These are phyloP conservation scores for Apiospora kogelbergensis DNA, from an alignment of 2,329 filamentous ascomycete species.

Conservation along the genomic window DNA sequence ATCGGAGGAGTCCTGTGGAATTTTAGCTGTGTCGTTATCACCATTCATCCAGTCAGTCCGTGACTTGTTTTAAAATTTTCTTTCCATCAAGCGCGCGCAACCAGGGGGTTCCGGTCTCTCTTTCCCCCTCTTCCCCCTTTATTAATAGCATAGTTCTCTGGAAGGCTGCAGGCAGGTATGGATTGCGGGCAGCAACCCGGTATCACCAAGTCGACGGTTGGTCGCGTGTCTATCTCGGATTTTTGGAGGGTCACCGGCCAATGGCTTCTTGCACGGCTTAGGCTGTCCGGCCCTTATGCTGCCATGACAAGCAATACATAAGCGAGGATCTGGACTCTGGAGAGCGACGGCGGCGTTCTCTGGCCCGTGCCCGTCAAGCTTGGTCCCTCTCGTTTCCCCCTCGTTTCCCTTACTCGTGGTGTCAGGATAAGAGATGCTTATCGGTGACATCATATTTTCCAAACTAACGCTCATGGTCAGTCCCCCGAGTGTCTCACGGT, in stretches of 20 bases:
- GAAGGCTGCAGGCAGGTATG: background rate
- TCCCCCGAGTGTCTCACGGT: background rate
- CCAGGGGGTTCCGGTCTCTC: too few relatives aligned
- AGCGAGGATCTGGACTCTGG: background rate
- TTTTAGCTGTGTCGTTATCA: background rate
- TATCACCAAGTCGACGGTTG: slow-evolving; percentile 6
- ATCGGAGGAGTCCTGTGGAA: background rate
- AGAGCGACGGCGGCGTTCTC: background rate
- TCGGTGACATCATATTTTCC: background rate
- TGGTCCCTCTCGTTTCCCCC: background rate
- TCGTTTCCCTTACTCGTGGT: slow-evolving; percentile 1
- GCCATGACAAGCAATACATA: background rate
- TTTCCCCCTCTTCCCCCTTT: background rate
- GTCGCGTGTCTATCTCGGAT: background rate
- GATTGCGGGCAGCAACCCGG: background rate
- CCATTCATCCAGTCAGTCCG: background rate
- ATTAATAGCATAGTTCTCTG: background rate
- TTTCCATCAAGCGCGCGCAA: background rate
- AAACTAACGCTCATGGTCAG: background rate
- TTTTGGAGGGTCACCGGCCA: background rate
- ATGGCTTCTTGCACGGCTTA: background rate
- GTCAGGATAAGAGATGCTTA: background rate
- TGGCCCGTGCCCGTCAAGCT: background rate
- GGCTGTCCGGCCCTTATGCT: background rate
- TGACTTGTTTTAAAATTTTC: background rate